Base-by-base conservation (phyloP, 805 yeast species). In the Candida hungchunana region DNA sequence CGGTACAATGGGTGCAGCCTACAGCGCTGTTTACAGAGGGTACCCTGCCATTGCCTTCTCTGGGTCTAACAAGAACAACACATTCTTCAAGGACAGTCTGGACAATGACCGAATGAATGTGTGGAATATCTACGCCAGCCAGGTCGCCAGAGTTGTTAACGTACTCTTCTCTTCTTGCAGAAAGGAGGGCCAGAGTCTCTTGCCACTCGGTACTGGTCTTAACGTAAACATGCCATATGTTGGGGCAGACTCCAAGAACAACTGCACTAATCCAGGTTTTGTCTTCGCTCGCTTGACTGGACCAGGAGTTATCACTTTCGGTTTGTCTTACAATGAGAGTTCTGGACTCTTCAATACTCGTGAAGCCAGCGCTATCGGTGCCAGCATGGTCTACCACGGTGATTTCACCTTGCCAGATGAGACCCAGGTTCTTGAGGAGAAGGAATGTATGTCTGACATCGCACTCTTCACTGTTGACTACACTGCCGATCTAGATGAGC, bases 11-110 rank as follows among this genome's bases (percentile, higher is more conserved):
- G 77, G 75, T 52, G 70, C 77, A 20, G 59, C 73, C 26, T 67
- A 65, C 54, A 65, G 63, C 41, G 56, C 75, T 29, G 64, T 63
- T 25, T 66, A 67, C 53, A 60, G 77, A 58, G 73, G 72, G 14
- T 43, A 62, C 40, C 72, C 77, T 20, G 72, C 71, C 7, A 54
- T 71, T 50, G 76, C 77, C 7, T 62, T 72, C 52, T 68, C 75
- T 13, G 77, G 76, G 32, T 58, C 75, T 22, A 67, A 69, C 48
- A 15, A 50, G 4, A 90, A 56, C 13, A 87, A 47, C 35, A 79
- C 75, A 18, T 77, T 74, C 47, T 79, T 82, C 43, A 90, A 64
- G 0, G 97, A 97, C 56, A 88, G 97, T 52, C 86, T 95, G 60
- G 88, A 90, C 49, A 62, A 62, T 21, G 69, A 71, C 48, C 53